A percentile compares a stretch with the other conserved stretches of the same genome.
These are phyloP conservation scores for Teunomyces atbi DNA, from an alignment of 805 yeast genomes.

Conservation along the genomic window DNA sequence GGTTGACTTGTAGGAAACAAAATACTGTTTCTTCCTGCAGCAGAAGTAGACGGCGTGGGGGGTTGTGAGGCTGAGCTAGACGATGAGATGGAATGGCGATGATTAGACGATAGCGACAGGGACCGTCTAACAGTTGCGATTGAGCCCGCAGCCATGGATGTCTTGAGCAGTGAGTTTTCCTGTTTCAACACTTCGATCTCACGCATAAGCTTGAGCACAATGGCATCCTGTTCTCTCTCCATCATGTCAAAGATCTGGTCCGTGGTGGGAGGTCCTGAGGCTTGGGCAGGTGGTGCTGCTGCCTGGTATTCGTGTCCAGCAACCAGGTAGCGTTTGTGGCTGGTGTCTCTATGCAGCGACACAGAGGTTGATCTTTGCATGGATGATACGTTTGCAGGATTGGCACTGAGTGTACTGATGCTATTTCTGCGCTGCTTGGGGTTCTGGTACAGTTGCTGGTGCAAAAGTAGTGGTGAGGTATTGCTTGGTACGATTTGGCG, in stretches of 20 bases:
- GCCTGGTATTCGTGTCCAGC: constrained; percentile 7
- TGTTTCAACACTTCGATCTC: constrained; percentile 56
- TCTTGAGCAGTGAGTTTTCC: constrained; percentile 46
- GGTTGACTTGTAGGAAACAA: constrained; percentile 10
- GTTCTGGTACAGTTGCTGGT: constrained; percentile 5
- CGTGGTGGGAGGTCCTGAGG: constrained; percentile 18
- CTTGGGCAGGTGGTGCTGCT: neutral
- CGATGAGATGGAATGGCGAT: constrained; percentile 11
- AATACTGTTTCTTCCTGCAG: constrained; percentile 12
- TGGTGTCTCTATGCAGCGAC: neutral
- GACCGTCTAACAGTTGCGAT: constrained; percentile 10
- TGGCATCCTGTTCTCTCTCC: constrained; percentile 77
- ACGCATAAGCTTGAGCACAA: constrained; percentile 62
- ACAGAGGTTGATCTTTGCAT: constrained; percentile 10
- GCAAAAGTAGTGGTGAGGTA: neutral
- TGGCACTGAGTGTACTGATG: constrained; percentile 2
- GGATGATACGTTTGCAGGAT: constrained; percentile 7
- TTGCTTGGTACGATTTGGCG: constrained; percentile 1
- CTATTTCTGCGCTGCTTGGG: constrained; percentile 3
- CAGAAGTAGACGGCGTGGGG: constrained; percentile 2
- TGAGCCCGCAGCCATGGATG: constrained; percentile 1
- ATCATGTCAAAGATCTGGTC: constrained; percentile 56
- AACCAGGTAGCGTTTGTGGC: constrained; percentile 8
- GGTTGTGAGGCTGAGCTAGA: constrained; percentile 7
- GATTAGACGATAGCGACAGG: constrained; percentile 13